Base-by-base conservation (phyloP, 257 asterid genomes). In the Lycium ferocissimum region DNA sequence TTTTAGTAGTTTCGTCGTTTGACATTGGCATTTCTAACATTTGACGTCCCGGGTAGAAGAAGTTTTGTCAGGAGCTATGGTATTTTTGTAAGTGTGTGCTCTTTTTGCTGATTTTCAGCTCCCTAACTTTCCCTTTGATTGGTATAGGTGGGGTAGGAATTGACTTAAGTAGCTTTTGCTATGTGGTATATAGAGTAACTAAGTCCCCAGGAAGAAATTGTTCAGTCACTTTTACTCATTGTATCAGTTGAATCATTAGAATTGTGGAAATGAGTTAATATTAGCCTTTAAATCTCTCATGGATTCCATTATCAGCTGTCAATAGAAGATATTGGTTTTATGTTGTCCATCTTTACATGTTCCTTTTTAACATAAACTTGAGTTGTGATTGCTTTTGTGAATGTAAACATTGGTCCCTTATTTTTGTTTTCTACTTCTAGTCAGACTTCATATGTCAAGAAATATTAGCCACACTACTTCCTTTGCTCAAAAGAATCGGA, bases 121-220 rank as follows among this genome's bases (percentile, higher is more conserved):
- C 65, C 79, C 37, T 59, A 33, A 35, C 10, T 53, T 51, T 56
- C 70, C 85, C 85, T 37, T 17, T 51, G 5, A 75, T 73, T 45
- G 83, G 72, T 84, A 45, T 75, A 84, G 89, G 83, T 35, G 85
- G 80, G 85, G 84, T 2, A 79, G 90, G 84, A 85, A 83, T 61
- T 87, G 89, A 89, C 88, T 86, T 37, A 84, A 83, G 87, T 67
- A 7, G 51, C 18, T 88, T 81, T 81, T 61, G 83, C 10, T 73
- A 59, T 5, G 87, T 14, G 62, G 89, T 65, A 63, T 57, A 49
- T 75, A 45, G 70, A n/a, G 58, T 59, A 53, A 10, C 54, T 40
- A 17, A 83, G 49, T 40, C 43, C 11, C 2, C 15, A 53, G 51
- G 40, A 51, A 58, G 66, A 62, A 61, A 56, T 58, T 54, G 18